Evolutionary conservation across 2,329 filamentous ascomycete species (phyloP).

Genomic region (Pseudogymnoascus sp.): DNA sequence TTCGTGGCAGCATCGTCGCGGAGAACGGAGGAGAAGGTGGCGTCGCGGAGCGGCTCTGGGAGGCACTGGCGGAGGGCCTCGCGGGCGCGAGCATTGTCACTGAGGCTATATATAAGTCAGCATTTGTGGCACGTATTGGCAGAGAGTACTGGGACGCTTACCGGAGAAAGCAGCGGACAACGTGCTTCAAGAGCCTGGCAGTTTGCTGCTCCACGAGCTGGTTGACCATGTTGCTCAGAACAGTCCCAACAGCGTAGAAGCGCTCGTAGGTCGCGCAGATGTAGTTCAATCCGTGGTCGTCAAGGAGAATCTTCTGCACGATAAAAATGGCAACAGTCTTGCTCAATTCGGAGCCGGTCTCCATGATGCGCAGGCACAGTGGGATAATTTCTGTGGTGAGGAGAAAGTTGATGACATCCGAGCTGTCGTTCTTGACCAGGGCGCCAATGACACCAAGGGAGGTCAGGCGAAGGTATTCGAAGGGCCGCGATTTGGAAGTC

Average conservation of each 20-base stretch:
- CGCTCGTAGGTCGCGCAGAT: slow-evolving; percentile 98
- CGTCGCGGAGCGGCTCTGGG: slow-evolving; percentile 95
- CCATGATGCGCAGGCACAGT: slow-evolving; percentile 95
- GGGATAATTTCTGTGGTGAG: slow-evolving; percentile 98
- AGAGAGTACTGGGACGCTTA: slow-evolving; percentile 34
- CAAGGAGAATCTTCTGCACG: slow-evolving; percentile 95
- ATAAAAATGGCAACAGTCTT: slow-evolving; percentile 99
- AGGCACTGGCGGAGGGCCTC: slow-evolving; percentile 94
- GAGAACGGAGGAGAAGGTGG: slow-evolving; percentile 92
- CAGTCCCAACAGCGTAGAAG: slow-evolving; percentile 95
- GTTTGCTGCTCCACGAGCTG: slow-evolving; percentile 98
- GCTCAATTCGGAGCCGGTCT: slow-evolving; percentile 94
- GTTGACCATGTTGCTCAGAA: slow-evolving; percentile 96
- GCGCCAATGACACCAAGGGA: slow-evolving; percentile 95
- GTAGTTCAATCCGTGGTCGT: slow-evolving; percentile 94
- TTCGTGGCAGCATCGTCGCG: slow-evolving; percentile 97
- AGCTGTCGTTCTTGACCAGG: slow-evolving; percentile 96
- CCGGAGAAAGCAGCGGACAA: slow-evolving; percentile 94
- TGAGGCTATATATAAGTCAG: slow-evolving; percentile 52
- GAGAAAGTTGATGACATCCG: slow-evolving; percentile 97
- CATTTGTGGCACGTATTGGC: background rate
- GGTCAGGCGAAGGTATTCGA: slow-evolving; percentile 93
- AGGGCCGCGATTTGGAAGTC: slow-evolving; percentile 93
- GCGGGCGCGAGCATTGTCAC: slow-evolving; percentile 89
- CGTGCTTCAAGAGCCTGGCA: slow-evolving; percentile 89